Base-by-base conservation (phyloP, 441 rosid genomes). In the Raphanus hybrid region DNA sequence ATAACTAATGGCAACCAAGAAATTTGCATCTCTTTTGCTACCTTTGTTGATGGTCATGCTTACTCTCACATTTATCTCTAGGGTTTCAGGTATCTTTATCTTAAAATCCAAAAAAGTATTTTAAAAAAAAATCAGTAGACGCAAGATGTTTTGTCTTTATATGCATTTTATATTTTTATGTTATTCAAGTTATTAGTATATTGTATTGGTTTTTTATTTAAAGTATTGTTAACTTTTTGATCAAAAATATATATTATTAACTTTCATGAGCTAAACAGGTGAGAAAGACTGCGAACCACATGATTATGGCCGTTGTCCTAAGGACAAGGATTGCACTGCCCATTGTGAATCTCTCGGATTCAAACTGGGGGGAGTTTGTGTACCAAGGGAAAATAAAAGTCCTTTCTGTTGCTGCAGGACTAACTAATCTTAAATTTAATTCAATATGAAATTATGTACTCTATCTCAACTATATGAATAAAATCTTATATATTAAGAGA, bases 1-100 rank as follows among this genome's bases (percentile, higher is more conserved):
- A 61, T 29, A 61, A 29, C 41, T 29, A 61, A 61, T 61, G 41
- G 65, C 65, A 61, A 61, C 65, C 41, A 61, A 3, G 15, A 29
- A n/a, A 12, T 1, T 61, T 61, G 37, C 65, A 29, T 61, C 37
- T 61, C 39, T 61, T 29, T 61, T 61, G 6, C 4, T 61, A 61
- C 18, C 11, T 61, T 61, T 29, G 65, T n/a, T 29, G 65, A n/a
- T 61, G 41, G 18, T 61, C 5, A 11, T 43, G n/a, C 29, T 27
- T 27, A n/a, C 41, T 61, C 20, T 37, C 41, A 37, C 7, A 7
- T 26, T 2, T 26, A 11, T 10, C 2, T 29, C 64, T 12, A 26
- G 1, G 8, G 12, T 59, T 59, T 59, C 64, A 59, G 64, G 64
- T 59, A 26, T 37, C 3, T 37, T 37, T 37, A 37, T 45, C 14